These are phyloP conservation scores for Talaromyces trachyspermus DNA, from an alignment of 495 filamentous ascomycete genomes.

Conservation along the genomic window DNA sequence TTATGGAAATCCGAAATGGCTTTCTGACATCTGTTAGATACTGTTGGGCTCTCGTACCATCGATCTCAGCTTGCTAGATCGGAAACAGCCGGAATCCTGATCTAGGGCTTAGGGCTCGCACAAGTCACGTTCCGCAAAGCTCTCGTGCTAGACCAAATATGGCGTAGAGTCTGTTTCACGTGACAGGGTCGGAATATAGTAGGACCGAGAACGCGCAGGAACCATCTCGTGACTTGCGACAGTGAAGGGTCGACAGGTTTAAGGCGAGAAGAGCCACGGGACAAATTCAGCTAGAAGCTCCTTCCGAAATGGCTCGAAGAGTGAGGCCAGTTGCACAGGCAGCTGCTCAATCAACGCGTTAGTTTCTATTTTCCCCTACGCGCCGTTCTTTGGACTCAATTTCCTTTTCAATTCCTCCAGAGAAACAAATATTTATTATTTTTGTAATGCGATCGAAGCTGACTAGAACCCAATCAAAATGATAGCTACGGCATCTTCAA, in stretches of 20 bases:
- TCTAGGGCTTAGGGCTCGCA: neutral
- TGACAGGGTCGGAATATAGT: neutral
- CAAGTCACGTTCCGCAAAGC: neutral
- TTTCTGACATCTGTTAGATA: too few species aligned
- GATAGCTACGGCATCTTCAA: slow-evolving; percentile 39
- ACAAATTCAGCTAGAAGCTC: neutral
- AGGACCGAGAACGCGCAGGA: neutral
- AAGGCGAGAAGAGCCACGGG: too few species aligned
- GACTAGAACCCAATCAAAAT: too few species aligned
- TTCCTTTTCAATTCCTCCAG: neutral
- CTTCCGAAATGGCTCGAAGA: slow-evolving; percentile 36
- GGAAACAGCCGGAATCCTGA: too few species aligned
- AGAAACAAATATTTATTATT: slow-evolving; percentile 5
- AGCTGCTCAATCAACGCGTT: slow-evolving; percentile 42
- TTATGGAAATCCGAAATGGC: too few species aligned
- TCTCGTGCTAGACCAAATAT: neutral
- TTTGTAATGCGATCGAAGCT: too few species aligned
- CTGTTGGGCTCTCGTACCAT: too few species aligned
- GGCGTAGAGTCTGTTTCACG: neutral
- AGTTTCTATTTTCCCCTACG: slow-evolving; percentile 8
- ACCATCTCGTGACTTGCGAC: too few species aligned
- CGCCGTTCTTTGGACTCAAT: neutral
- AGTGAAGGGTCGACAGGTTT: too few species aligned
- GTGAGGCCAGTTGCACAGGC: slow-evolving; percentile 42
- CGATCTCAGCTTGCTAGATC: too few species aligned